phyloP scores from a whole-genome alignment of 1,139 yeast genomes.

The Hansenula sp. region DNA sequence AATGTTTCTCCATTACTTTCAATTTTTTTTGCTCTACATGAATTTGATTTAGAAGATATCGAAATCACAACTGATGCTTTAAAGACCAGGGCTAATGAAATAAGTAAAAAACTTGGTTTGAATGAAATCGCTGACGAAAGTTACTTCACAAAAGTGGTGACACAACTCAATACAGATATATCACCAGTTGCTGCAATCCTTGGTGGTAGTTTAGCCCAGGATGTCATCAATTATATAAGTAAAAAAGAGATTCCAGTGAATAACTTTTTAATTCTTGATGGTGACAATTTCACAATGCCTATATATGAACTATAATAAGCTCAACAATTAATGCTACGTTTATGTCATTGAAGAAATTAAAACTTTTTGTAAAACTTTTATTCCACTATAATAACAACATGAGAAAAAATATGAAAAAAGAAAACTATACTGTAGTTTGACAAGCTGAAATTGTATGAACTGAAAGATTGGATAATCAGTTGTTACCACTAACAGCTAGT shows the following conservation, averaged over 20 bases:
- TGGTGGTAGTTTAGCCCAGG: constrained; percentile 91
- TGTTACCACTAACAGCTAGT: constrained; percentile 58
- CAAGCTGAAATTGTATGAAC: no score
- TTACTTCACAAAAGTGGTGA: constrained; percentile 36
- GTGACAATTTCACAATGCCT: constrained; percentile 68
- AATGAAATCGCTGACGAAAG: constrained; percentile 21
- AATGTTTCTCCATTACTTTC: constrained; percentile 17
- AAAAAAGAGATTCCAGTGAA: constrained; percentile 78
- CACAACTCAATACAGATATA: constrained; percentile 63
- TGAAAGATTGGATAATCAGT: constrained; percentile 5
- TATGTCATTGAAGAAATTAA: no score
- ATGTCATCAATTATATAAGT: constrained; percentile 77
- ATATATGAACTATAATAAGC: constrained; percentile 42
- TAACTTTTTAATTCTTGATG: constrained; percentile 76
- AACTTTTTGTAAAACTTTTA: no score
- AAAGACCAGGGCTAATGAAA: constrained; percentile 20
- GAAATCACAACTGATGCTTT: constrained; percentile 18
- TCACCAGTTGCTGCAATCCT: constrained; percentile 84
- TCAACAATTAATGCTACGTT: no score
- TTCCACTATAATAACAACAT: background rate
- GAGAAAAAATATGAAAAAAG: background rate
- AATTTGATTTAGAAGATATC: constrained; percentile 7
- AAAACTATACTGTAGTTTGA: no score
- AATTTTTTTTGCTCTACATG: constrained; percentile 15
- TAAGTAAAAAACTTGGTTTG: constrained; percentile 32